Percentiles rank a stretch among this genome's conserved stretches.
Conservation (phyloP, 2,329 filamentous ascomycete species). For the Akanthomyces uredinophilus region DNA sequence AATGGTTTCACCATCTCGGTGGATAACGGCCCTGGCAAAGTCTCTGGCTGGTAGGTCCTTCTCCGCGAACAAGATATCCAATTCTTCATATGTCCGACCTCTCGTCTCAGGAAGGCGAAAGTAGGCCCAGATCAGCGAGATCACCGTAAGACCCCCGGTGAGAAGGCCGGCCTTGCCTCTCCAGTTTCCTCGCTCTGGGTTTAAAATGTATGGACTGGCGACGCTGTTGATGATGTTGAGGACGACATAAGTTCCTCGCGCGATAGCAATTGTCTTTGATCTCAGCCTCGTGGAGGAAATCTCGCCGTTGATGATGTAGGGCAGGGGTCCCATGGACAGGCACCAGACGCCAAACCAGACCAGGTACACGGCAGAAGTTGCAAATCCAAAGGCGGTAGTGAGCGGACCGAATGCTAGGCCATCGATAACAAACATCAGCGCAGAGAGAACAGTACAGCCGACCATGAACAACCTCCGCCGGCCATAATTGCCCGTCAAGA, state of each 20-base stretch:
- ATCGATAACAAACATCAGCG: no score
- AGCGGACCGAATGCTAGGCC: no score
- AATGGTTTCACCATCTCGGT: no score
- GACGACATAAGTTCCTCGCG: slow-evolving; percentile 27
- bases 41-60: no score
- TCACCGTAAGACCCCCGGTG: slow-evolving; percentile 24
- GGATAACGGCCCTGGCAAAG: no score
- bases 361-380: no score
- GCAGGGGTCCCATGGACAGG: no score
- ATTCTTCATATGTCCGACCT: slow-evolving; percentile 29
- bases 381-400: no score
- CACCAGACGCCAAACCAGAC: background rate
- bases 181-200: slow-evolving; percentile 29
- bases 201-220: slow-evolving; percentile 29
- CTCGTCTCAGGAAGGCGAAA: slow-evolving; percentile 31
- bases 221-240: slow-evolving; percentile 26
- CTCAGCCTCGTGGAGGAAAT: slow-evolving; percentile 39
- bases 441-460: no score
- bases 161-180: slow-evolving; percentile 33
- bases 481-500: no score
- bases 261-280: slow-evolving; percentile 38
- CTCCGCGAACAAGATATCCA: slow-evolving; percentile 20
- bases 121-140: slow-evolving; percentile 28
- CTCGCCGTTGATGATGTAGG: slow-evolving; percentile 32
- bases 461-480: no score